Evolutionary conservation across 331 rosid species (phyloP), one percentile per base, ranked within the genome.

Genomic region (Quercus lobata): DNA sequence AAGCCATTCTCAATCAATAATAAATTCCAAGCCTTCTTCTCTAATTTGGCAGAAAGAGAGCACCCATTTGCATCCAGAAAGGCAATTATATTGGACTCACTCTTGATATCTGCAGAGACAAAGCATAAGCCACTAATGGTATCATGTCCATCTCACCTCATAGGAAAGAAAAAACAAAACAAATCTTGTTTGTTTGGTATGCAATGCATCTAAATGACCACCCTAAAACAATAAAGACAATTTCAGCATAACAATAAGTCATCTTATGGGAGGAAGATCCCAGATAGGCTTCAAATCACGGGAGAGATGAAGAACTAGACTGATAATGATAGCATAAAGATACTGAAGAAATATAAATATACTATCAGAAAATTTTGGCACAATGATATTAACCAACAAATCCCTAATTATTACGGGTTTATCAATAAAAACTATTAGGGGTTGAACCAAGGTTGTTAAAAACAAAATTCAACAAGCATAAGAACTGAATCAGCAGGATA

Each of bases 81-180:
- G n/a, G 17, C 32, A 18, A 41, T 82, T 78, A 92, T 85, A 91
- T 89, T 6, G 96, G 97, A 75, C 97, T 92, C 29, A 88, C 96
- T 83, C 94, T 92, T 76, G 87, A 86, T 77, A 82, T 80, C 96
- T 92, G 94, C 91, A 80, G 25, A 17, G 75, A 72, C 30, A 78
- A n/a, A n/a, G 35, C 54, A 14, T 22, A 54, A 57, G 37, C 83
- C 37, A 90, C 83, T 24, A 69, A 76, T 65, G 74, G 24, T 58
- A 60, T 22, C 15, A 24, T 15, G 25, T 69, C 24, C 25, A 29
- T 57, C 14, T 21, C 29, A 41, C 44, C 49, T 41, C 12, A 41
- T 41, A 41, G 46, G 46, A 29, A 15, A 49, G 10, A 30, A 46
- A 57, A 15, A 35, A 37, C 17, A 57, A 60, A 30, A 53, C 37